A percentile compares a stretch with the other conserved stretches of the same genome.
Evolutionary conservation across 2,329 filamentous ascomycete species (phyloP).

Genomic region (Zymoseptoria brevis): DNA sequence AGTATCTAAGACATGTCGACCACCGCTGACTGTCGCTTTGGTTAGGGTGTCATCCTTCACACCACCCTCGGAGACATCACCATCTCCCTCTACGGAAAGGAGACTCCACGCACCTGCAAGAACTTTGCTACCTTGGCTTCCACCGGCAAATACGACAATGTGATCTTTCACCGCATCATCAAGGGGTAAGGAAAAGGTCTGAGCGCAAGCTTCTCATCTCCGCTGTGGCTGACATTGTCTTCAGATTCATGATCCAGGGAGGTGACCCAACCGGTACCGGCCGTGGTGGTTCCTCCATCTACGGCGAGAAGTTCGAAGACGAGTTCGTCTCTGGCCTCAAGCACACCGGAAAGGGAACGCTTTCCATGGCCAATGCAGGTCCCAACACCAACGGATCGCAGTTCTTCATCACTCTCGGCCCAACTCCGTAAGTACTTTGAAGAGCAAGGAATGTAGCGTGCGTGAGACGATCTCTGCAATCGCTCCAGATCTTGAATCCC

Average conservation of each 20-base stretch:
- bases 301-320: constrained; percentile 79
- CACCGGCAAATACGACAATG: constrained; percentile 29
- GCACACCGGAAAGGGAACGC: constrained; percentile 69
- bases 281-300: constrained; percentile 68
- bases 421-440: neutral
- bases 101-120: constrained; percentile 29
- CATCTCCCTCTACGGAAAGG: constrained; percentile 25
- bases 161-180: constrained; percentile 46
- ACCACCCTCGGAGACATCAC: constrained; percentile 30
- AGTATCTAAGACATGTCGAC: no score
- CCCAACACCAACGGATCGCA: constrained; percentile 90
- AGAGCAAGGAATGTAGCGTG: neutral
- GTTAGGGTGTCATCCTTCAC: constrained; percentile 23
- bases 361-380: constrained; percentile 92
- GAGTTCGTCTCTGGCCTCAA: constrained; percentile 73
- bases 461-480: neutral
- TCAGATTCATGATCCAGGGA: constrained; percentile 79
- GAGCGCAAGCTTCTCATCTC: neutral
- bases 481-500: constrained; percentile 49
- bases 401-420: constrained; percentile 75
- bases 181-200: constrained; percentile 44
- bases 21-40: no score
- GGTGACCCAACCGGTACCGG: constrained; percentile 27
- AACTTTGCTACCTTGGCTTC: constrained; percentile 30
- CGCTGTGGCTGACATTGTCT: neutral